Conservation (phyloP, 331 rosid species). For the Quercus tomentella region DNA sequence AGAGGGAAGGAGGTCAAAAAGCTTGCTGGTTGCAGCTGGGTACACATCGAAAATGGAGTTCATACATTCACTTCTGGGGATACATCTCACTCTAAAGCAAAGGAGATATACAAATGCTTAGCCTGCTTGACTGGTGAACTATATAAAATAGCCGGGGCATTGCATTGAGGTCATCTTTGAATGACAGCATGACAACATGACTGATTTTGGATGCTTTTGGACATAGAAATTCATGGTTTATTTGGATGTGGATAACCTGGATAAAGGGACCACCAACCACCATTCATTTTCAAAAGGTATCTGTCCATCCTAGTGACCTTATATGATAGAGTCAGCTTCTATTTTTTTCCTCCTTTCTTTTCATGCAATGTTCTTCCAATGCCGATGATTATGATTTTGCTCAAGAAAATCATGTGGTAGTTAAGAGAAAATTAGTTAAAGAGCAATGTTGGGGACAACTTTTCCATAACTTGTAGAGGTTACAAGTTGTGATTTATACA, state of each 20-base stretch:
- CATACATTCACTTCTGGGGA: slow-evolving; percentile 70
- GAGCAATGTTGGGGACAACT: too few species aligned
- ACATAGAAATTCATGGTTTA: not conserved
- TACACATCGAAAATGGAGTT: slow-evolving; percentile 50
- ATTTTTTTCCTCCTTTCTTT: too few species aligned
- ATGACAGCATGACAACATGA: slow-evolving; percentile 12
- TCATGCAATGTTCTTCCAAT: too few species aligned
- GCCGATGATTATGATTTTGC: too few species aligned
- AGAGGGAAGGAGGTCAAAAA: slow-evolving; percentile 64
- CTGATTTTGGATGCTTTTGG: slow-evolving; percentile 7
- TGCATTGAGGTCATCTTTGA: slow-evolving; percentile 15
- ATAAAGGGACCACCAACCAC: too few species aligned
- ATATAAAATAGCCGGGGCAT: slow-evolving; percentile 13
- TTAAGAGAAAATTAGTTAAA: too few species aligned
- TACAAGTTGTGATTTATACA: too few species aligned
- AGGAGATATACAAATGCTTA: slow-evolving; percentile 48
- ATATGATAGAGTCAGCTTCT: too few species aligned
- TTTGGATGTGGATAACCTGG: not conserved
- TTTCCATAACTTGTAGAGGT: too few species aligned
- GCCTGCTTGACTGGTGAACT: slow-evolving; percentile 42
- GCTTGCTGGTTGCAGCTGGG: slow-evolving; percentile 78
- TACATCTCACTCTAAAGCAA: slow-evolving; percentile 48
- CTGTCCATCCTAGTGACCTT: too few species aligned
- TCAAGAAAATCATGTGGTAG: too few species aligned
- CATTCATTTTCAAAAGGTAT: too few species aligned